Conservation (phyloP, 2,329 filamentous ascomycete species). For the Verticillium longisporum region DNA sequence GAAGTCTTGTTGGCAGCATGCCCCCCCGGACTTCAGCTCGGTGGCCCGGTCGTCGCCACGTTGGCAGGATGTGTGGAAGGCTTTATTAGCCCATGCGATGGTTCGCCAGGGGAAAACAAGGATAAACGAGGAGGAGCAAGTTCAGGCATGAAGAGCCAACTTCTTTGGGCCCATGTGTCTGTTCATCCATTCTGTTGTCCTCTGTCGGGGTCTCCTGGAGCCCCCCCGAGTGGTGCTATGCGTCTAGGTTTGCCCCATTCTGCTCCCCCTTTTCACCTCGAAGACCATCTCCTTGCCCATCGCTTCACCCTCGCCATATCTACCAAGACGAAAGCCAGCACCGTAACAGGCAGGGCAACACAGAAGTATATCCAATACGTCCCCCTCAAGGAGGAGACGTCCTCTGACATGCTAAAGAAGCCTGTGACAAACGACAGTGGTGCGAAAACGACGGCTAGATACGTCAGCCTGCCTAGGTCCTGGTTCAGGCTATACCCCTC, state of each 20-base stretch:
- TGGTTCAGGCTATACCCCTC: constrained; percentile 19
- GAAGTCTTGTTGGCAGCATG: background rate
- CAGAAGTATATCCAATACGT: constrained; percentile 14
- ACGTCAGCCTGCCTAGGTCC: constrained; percentile 22
- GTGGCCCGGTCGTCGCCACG: background rate
- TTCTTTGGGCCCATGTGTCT: background rate
- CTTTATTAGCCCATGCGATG: background rate
- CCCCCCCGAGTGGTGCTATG: background rate
- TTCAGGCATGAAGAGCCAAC: background rate
- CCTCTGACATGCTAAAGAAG: constrained; percentile 22
- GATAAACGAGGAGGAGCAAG: background rate
- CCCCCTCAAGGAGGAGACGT: constrained; percentile 12
- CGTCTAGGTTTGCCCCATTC: background rate
- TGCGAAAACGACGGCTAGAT: constrained; percentile 24
- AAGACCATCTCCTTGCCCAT: background rate
- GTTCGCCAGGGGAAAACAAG: background rate
- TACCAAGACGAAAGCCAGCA: constrained; percentile 4
- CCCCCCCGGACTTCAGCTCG: background rate
- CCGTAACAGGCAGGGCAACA: constrained; percentile 15
- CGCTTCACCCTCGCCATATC: background rate
- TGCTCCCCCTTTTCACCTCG: background rate
- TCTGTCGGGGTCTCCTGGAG: background rate
- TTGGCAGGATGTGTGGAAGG: background rate
- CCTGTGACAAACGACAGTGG: constrained; percentile 21
- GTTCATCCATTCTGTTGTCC: background rate